A percentile compares a stretch with the other conserved stretches of the same genome.
Conservation (phyloP, 2,329 filamentous ascomycete species). For the Thielaviopsis ethacetica region DNA sequence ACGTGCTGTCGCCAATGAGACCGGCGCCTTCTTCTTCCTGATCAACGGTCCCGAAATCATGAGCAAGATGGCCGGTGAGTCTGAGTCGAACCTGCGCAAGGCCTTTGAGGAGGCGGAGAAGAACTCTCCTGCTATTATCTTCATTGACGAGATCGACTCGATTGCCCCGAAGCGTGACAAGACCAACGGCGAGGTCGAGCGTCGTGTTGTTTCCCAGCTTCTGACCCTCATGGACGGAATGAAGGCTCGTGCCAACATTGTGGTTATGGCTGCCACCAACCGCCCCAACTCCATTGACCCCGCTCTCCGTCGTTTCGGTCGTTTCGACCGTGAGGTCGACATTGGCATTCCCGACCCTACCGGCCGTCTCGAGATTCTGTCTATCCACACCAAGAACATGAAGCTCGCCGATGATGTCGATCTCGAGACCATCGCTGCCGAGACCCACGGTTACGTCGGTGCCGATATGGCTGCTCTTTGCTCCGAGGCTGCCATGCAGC, state of each 20-base stretch:
- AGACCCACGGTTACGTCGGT: slow-evolving; percentile 98
- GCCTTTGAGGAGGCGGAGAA: slow-evolving; percentile 99
- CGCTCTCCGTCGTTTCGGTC: slow-evolving; percentile 90
- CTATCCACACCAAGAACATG: slow-evolving; percentile 99
- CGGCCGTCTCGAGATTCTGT: slow-evolving; percentile 93
- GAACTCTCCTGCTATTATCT: slow-evolving; percentile 98
- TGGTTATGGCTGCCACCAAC: slow-evolving; percentile 98
- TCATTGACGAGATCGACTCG: slow-evolving; percentile 98
- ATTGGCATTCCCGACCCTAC: slow-evolving; percentile 97
- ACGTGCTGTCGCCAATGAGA: slow-evolving; percentile 96
- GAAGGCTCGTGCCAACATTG: slow-evolving; percentile 97
- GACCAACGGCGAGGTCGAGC: slow-evolving; percentile 97
- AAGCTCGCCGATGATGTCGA: slow-evolving; percentile 95
- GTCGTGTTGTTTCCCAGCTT: slow-evolving; percentile 93
- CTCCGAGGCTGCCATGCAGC: slow-evolving; percentile 98
- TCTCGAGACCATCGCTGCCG: slow-evolving; percentile 85
- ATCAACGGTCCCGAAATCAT: slow-evolving; percentile 99
- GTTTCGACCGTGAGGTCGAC: slow-evolving; percentile 97
- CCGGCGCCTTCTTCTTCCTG: slow-evolving; percentile 96
- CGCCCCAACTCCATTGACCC: slow-evolving; percentile 97
- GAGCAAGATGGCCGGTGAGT: slow-evolving; percentile 99
- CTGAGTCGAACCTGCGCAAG: slow-evolving; percentile 93
- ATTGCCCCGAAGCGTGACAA: slow-evolving; percentile 99
- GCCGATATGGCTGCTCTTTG: slow-evolving; percentile 96
- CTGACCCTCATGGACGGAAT: slow-evolving; percentile 98